These are phyloP conservation scores for Citrus australasica DNA, from an alignment of 345 rosid genomes.

Conservation along the genomic window DNA sequence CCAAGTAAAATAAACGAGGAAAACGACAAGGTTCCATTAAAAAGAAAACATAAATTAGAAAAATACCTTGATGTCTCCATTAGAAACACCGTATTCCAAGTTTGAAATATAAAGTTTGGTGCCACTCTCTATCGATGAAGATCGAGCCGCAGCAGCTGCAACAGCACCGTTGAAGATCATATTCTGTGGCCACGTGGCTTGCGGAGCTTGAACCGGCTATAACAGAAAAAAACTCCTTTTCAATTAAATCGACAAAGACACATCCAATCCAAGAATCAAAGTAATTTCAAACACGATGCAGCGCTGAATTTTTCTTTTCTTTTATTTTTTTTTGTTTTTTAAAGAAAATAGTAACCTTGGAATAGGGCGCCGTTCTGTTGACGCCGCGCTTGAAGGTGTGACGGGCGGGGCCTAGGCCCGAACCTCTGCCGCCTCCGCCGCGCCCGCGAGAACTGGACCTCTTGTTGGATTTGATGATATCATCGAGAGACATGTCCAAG, in stretches of 20 bases:
- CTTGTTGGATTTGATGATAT: slow-evolving; percentile 55
- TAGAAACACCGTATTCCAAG: slow-evolving; percentile 65
- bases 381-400: slow-evolving; percentile 42
- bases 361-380: slow-evolving; percentile 42
- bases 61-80: slow-evolving; percentile 66
- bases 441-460: slow-evolving; percentile 31
- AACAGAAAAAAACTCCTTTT: neutral
- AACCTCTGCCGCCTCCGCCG: slow-evolving; percentile 27
- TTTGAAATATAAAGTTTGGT: slow-evolving; percentile 67
- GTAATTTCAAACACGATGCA: neutral
- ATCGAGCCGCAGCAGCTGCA: slow-evolving; percentile 30
- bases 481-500: slow-evolving; percentile 68
- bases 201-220: slow-evolving; percentile 51
- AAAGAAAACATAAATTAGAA: neutral
- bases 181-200: slow-evolving; percentile 49
- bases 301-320: neutral
- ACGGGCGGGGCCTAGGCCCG: slow-evolving; percentile 46
- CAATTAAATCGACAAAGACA: neutral
- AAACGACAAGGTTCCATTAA: neutral
- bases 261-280: neutral
- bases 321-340: too few relatives aligned
- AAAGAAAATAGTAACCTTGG: slow-evolving; percentile 38
- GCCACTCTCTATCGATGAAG: slow-evolving; percentile 54
- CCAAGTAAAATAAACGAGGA: neutral
- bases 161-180: slow-evolving; percentile 41